Evolutionary conservation across 306 rosid genomes (phyloP), one percentile per base, ranked within the genome.

Genomic region (Vicia sativa): DNA sequence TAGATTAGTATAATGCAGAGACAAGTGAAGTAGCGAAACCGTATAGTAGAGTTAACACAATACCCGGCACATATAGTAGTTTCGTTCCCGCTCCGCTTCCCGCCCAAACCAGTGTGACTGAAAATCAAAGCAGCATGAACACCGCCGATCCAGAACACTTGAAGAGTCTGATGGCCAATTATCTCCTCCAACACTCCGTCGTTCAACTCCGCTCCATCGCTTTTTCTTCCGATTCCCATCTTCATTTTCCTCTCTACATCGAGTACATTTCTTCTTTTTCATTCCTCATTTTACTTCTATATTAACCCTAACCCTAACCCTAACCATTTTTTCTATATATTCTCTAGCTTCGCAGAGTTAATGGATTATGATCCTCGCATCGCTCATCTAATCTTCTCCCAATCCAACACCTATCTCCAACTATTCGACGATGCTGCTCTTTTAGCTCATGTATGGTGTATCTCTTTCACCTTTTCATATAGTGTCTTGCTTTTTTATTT

Each of bases 351-450:
- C 45, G 90, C 93, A 7, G 96, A 90, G 82, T 80, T 92, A 31
- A 23, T 90, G 86, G 88, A 90, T 11, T 80, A 86, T 16, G 75
- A 87, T 19, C 88, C 88, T 75, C 82, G 62, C 52, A 77, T 90
- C 21, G 87, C 96, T 7, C 80, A 55, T 42, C 84, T 79, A 65
- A 65, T 92, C 73, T 92, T 84, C 67, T 21, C 86, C 35, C 86
- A 85, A 75, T 92, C 98, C 55, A 72, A 70, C 0, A 70, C 78
- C 35, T 88, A 76, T 71, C 75, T 92, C 57, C 86, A 72, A n/a
- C 5, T 78, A n/a, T 87, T 92, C 53, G 96, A 92, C n/a, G 78
- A 80, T 39, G 96, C 98, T 21, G 96, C 96, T 53, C 62, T 88
- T 54, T 77, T 85, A 90, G 91, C 91, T 55, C 93, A 87, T 48